phyloP scores from a whole-genome alignment of 805 yeast genomes.

The Cyberlindnera sargentensis region DNA sequence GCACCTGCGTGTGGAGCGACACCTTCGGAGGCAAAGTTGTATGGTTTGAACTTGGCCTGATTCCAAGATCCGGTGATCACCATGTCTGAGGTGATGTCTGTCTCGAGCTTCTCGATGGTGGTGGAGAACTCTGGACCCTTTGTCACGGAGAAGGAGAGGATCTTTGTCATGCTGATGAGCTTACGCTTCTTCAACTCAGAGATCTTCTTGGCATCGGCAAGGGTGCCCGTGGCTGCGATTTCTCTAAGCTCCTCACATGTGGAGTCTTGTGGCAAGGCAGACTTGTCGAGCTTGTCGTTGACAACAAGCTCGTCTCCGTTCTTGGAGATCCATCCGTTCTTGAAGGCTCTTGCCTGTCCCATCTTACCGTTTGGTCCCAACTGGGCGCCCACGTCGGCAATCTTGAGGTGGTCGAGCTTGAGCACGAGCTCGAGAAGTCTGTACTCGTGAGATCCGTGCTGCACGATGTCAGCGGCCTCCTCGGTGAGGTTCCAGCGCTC shows the following conservation, averaged over 20 bases:
- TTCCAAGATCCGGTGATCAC: slow-evolving; percentile 77
- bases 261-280: slow-evolving; percentile 50
- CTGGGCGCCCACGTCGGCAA: slow-evolving; percentile 63
- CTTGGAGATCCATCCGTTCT: slow-evolving; percentile 92
- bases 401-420: slow-evolving; percentile 72
- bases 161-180: slow-evolving; percentile 63
- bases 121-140: slow-evolving; percentile 85
- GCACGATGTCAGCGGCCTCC: slow-evolving; percentile 77
- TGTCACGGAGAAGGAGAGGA: slow-evolving; percentile 62
- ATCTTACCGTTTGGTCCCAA: slow-evolving; percentile 81
- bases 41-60: slow-evolving; percentile 80
- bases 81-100: slow-evolving; percentile 95
- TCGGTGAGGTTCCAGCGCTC: slow-evolving; percentile 69
- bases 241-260: slow-evolving; percentile 58
- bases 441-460: slow-evolving; percentile 85
- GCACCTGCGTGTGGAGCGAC: slow-evolving; percentile 83
- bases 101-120: slow-evolving; percentile 74
- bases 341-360: slow-evolving; percentile 97
- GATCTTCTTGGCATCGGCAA: slow-evolving; percentile 58
- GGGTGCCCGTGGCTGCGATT: slow-evolving; percentile 48
- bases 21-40: slow-evolving; percentile 95
- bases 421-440: slow-evolving; percentile 72
- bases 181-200: slow-evolving; percentile 92
- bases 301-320: slow-evolving; percentile 74
- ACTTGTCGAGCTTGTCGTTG: slow-evolving; percentile 39